Evolutionary conservation across 495 filamentous ascomycete species (phyloP).

Genomic region (Penicillium fimorum): DNA sequence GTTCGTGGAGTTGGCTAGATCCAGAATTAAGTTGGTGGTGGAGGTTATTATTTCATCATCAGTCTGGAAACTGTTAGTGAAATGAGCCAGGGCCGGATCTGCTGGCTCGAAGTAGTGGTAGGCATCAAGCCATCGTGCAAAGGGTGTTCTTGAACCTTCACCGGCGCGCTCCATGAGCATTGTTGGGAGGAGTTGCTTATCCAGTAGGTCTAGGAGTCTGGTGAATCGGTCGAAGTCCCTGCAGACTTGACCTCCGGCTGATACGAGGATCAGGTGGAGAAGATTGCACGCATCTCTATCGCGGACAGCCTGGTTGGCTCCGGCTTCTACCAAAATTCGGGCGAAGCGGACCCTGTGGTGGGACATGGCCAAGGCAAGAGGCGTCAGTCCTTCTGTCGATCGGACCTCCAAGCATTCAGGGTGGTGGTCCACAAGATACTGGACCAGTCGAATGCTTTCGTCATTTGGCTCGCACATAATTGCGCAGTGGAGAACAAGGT

Average conservation of each 20-base stretch:
- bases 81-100: background rate
- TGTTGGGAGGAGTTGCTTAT: conserved; percentile 43
- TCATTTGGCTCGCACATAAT: conserved; percentile 46
- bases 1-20: conserved; percentile 46
- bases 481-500: conserved; percentile 66
- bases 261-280: conserved; percentile 52
- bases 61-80: background rate
- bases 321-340: conserved; percentile 58
- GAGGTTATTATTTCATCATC: background rate
- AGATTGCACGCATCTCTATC: conserved; percentile 56
- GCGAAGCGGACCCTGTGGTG: conserved; percentile 51
- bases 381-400: conserved; percentile 61
- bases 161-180: conserved; percentile 49
- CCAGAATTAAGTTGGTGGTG: conserved; percentile 40
- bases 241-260: background rate
- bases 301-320: conserved; percentile 61
- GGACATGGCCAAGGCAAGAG: conserved; percentile 57
- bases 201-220: conserved; percentile 52
- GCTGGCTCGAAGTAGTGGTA: background rate
- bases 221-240: conserved; percentile 32
- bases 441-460: conserved; percentile 51
- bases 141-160: conserved; percentile 48
- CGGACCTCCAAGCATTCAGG: conserved; percentile 59
- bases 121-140: conserved; percentile 38
- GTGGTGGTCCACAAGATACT: conserved; percentile 57